Base-by-base conservation (phyloP, 495 filamentous ascomycete genomes). In the Hyphodiscus hymeniophilus region DNA sequence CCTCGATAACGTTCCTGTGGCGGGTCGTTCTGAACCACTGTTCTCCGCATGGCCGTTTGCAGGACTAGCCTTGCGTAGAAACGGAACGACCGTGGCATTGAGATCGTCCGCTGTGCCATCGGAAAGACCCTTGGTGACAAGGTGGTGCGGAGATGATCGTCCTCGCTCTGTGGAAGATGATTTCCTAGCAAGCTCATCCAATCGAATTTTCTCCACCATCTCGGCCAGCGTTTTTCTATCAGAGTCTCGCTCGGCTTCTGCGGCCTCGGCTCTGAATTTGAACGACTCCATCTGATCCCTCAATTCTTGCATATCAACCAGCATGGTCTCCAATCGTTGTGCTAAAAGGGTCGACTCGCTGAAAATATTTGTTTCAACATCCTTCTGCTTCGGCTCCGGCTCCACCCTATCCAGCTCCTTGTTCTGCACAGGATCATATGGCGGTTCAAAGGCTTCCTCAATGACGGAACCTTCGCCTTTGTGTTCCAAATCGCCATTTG, bases 191-290 rank as follows among this genome's bases (percentile, higher is more conserved):
- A 79, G 75, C 28, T 88, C 81, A 47, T 81, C 82, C 52, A 71
- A 71, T 38, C 87, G 77, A 36, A 94, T 80, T 23, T 82, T 83
- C 56, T 86, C 78, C 13, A 96, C 82, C 89, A 96, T 91, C 60
- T 95, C 88, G 0, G 83, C 81, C 18, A 98, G 66, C 1, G 82
- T 85, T 60, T 82, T 81, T 42, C 81, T 79, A 40, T 79, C 74
- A 31, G 73, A 67, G 47, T 75, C 72, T 21, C 76, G 73, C 52
- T 95, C 88, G 16, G 73, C 69, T 60, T 95, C 89, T 3, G 90
- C 89, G 39, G 68, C 77, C 62, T 94, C 82, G 2, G 89, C 88
- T 12, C 86, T 79, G 13, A 75, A 66, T 54, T 82, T 82, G 66
- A 87, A 95, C 0, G 66, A 66, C 40, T 91, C 82, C 57, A 95